Base-by-base conservation (phyloP, 768 basidiomycete genomes). In the Naganishia kalamii region DNA sequence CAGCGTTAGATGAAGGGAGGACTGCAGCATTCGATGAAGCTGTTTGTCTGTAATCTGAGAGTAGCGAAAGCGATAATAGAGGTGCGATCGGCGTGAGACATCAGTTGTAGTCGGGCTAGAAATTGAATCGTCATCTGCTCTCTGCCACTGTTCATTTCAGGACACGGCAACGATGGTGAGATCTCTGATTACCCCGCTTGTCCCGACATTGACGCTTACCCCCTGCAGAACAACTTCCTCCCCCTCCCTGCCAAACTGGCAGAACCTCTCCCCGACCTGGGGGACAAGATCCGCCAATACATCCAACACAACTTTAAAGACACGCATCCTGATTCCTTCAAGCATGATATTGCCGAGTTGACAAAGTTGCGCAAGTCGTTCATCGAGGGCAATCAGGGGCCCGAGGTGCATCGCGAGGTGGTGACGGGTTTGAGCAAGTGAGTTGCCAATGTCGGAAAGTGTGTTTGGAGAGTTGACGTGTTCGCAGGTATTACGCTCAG, bases 401-500 rank as follows among this genome's bases (percentile, higher is more conserved):
- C 84, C 70, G 83, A 83, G 48, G 71, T 74, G 8, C 77, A 79
- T 65, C 71, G 70, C 3, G 77, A 75, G 52, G 71, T 74, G 8
- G 69, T 78, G 12, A 62, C 62, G 30, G 75, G 68, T 77, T 85
- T 70, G 77, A 84, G 68, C 72, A 81, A 82, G 92, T 92, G 70
- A 67, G 85, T 83, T n/a, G 11, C 6, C 23, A 21, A 17, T 17
- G 37, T 40, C 37, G 37, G 37, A 40, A n/a, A 17, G 37, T 8
- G 37, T 40, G 37, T 8, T 17, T 17, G 37, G 21, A 44, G 43
- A n/a, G 10, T 44, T 59, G 27, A 12, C 43, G 35, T 4, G 19
- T 40, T 10, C 7, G 3, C 69, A 97, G 94, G 48, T 98, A 98
- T 75, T 89, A 96, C 70, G 89, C 91, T 3, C 93, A 94, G 74